Conservation (phyloP, 805 yeast species). For the Saturnispora besseyi region DNA sequence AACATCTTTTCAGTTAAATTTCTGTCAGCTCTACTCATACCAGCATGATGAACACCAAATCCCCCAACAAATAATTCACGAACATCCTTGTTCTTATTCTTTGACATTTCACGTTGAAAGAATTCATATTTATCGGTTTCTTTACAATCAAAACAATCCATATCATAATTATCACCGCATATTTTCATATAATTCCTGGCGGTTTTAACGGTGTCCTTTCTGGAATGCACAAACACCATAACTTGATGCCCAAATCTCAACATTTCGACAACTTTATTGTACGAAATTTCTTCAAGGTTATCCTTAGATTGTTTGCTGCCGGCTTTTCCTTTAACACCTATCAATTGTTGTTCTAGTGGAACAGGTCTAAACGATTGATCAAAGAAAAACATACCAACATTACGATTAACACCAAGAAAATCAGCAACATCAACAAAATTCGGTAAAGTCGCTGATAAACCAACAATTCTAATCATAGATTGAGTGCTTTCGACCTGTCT, state of each 20-base stretch:
- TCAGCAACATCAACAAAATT: conserved; percentile 91
- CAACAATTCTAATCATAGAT: conserved; percentile 87
- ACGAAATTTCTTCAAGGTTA: conserved; percentile 65
- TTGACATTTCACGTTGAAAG: conserved; percentile 56
- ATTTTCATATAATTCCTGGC: conserved; percentile 61
- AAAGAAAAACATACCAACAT: conserved; percentile 88
- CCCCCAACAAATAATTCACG: conserved; percentile 74
- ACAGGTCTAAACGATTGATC: conserved; percentile 91
- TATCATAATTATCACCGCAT: conserved; percentile 56
- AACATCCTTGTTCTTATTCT: conserved; percentile 68
- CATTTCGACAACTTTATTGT: conserved; percentile 64
- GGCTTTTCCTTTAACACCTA: conserved; percentile 82
- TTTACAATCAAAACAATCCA: conserved; percentile 48
- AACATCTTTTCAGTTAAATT: conserved; percentile 86
- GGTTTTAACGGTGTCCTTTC: conserved; percentile 85
- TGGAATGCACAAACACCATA: conserved; percentile 93
- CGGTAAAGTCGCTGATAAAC: conserved; percentile 89
- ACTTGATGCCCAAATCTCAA: conserved; percentile 71
- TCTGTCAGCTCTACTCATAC: conserved; percentile 86
- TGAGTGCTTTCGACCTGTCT: conserved; percentile 94
- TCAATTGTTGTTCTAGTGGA: conserved; percentile 77
- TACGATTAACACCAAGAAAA: conserved; percentile 82
- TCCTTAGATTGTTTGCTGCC: conserved; percentile 66
- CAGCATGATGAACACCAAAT: conserved; percentile 95
- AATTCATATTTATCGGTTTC: conserved; percentile 33